These are phyloP conservation scores for Daucus carota DNA, from an alignment of 129 eudicot species.

Conservation along the genomic window DH1_v3.0 NC_030381.2:4383001-4383500, in stretches of 20 bases:
- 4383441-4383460: neutral
- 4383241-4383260: neutral
- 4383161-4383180: neutral
- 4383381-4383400: neutral
- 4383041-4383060: neutral
- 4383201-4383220: neutral
- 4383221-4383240: neutral
- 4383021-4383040: neutral
- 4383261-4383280: neutral
- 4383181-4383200: neutral
- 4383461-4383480: neutral
- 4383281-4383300: neutral
- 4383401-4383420: neutral
- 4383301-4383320: neutral
- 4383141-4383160: neutral
- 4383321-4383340: neutral
- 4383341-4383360: neutral
- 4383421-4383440: neutral
- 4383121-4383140: neutral
- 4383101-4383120: neutral
- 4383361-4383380: neutral
- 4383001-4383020: neutral
- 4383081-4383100: neutral
- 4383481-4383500: neutral
- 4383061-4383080: neutral